Percentiles rank a stretch among this genome's conserved stretches.
These are phyloP conservation scores for Cardamine occulta DNA, from an alignment of 345 rosid genomes.

Conservation along the genomic window DNA sequence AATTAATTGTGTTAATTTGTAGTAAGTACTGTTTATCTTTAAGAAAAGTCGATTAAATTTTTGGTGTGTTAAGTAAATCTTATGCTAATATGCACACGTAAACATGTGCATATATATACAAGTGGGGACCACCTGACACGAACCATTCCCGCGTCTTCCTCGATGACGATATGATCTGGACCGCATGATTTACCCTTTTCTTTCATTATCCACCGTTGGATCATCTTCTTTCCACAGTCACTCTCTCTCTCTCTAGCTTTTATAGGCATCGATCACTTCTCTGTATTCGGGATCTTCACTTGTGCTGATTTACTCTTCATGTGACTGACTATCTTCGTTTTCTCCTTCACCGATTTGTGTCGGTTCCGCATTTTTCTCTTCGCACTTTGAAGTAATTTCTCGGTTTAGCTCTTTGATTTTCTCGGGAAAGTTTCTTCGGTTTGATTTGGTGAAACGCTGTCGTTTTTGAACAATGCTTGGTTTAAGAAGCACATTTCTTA, in stretches of 20 bases:
- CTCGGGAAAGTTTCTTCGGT: conserved; percentile 21
- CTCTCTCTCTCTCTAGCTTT: conserved; percentile 29
- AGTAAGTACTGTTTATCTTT: neutral
- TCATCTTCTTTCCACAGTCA: conserved; percentile 35
- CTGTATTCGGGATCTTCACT: conserved; percentile 35
- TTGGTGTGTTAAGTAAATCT: conserved; percentile 4
- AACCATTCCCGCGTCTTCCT: conserved; percentile 47
- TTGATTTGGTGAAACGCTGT: conserved; percentile 8
- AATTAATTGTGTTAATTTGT: neutral
- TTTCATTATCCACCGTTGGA: conserved; percentile 52
- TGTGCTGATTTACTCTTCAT: conserved; percentile 31
- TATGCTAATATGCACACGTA: conserved; percentile 32
- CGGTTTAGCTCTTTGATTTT: conserved; percentile 1
- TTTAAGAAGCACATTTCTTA: neutral
- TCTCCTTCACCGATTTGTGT: conserved; percentile 6
- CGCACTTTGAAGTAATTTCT: conserved; percentile 30
- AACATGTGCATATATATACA: conserved; percentile 36
- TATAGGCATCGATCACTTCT: conserved; percentile 29
- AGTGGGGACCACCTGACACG: conserved; percentile 47
- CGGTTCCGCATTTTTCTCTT: conserved; percentile 24
- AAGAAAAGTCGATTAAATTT: neutral
- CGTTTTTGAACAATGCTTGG: conserved; percentile 7
- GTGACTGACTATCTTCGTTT: neutral
- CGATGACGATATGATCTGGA: conserved; percentile 18
- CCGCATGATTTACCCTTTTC: conserved; percentile 12